Conservation (phyloP, 169 alveolate genomes). For the Plasmodium gonderi region DNA sequence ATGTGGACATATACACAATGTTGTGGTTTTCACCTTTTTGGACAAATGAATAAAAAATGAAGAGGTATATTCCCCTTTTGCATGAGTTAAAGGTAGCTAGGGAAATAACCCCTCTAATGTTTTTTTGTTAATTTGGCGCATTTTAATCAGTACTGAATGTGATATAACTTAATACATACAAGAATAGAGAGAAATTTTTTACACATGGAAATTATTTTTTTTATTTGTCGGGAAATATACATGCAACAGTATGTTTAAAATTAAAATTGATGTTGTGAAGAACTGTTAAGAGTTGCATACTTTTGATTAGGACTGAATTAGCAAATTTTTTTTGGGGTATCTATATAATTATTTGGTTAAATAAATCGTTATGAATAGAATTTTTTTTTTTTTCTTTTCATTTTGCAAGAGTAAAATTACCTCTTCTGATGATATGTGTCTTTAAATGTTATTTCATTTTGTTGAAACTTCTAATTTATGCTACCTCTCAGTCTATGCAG, state of each 20-base stretch:
- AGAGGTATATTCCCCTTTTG: neutral
- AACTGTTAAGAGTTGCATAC: neutral
- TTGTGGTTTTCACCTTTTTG: neutral
- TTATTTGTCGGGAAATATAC: neutral
- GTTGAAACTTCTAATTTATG: neutral
- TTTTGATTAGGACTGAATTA: neutral
- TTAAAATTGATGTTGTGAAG: neutral
- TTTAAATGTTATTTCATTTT: neutral
- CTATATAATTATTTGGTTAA: neutral
- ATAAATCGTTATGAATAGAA: neutral
- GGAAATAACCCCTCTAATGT: neutral
- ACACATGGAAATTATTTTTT: neutral
- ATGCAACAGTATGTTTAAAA: neutral
- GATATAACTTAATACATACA: neutral
- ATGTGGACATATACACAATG: neutral
- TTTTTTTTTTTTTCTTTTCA: neutral
- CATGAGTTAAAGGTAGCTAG: neutral
- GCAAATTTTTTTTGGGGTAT: neutral
- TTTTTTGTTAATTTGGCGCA: neutral
- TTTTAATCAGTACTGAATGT: neutral
- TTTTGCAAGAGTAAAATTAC: neutral
- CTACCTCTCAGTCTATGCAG: neutral
- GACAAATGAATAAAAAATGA: neutral
- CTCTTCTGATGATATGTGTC: neutral
- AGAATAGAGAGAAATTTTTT: neutral